phyloP scores from a whole-genome alignment of 2,329 filamentous ascomycete genomes.

The Paradendryphiella salina region DNA sequence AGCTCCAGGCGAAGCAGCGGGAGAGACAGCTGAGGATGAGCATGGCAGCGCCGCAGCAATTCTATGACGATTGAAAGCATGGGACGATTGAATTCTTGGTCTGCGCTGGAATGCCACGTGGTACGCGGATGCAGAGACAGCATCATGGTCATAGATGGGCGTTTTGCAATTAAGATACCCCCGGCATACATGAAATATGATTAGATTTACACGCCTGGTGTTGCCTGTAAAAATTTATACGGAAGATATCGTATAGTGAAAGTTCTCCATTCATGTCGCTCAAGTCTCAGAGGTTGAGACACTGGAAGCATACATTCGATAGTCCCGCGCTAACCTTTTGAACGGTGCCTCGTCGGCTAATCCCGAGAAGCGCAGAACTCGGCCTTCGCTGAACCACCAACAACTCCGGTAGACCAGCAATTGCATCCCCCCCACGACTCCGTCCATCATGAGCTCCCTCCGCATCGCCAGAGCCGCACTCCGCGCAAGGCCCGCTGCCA shows the following conservation, averaged over 20 bases:
- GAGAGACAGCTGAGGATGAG: conserved; percentile 73
- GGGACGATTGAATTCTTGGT: background rate
- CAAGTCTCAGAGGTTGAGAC: background rate
- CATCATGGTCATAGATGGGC: conserved; percentile 13
- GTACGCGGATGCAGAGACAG: background rate
- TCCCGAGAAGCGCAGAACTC: conserved; percentile 34
- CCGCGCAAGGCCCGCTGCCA: conserved; percentile 73
- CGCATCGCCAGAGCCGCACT: conserved; percentile 89
- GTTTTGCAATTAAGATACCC: conserved; percentile 42
- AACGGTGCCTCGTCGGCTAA: conserved; percentile 21
- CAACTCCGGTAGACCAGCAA: conserved; percentile 41
- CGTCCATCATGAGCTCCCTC: conserved; percentile 80
- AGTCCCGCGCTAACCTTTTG: conserved; percentile 3
- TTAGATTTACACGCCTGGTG: background rate
- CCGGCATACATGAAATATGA: conserved; percentile 2
- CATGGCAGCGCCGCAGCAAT: conserved; percentile 60
- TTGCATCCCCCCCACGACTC: conserved; percentile 45
- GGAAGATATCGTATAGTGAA: background rate
- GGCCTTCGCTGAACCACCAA: conserved; percentile 31
- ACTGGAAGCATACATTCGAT: background rate
- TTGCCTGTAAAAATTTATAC: background rate
- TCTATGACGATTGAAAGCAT: conserved; percentile 36
- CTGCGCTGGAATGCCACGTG: background rate
- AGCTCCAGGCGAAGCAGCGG: conserved; percentile 80
- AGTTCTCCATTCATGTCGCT: background rate